Evolutionary conservation across 2,329 filamentous ascomycete genomes (phyloP), one percentile per base, ranked within the genome.

Genomic region (Hypoxylon sp.): DNA sequence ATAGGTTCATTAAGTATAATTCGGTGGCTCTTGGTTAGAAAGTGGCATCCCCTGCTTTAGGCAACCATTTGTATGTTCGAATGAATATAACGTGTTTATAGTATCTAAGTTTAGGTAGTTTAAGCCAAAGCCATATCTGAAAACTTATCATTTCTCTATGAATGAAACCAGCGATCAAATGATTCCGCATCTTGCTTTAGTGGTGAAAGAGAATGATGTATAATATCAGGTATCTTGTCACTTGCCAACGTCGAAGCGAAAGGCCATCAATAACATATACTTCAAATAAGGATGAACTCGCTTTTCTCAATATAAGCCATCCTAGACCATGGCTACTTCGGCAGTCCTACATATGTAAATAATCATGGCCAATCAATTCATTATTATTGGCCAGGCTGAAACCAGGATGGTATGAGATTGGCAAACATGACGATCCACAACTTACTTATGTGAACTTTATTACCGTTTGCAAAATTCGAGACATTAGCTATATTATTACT

Each of bases 391-490:
- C 2, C 17, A 11, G 17, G 7, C 14, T 43, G 38, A 19, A 43
- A 43, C n/a, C 2, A 43, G 38, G n/a, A 19, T 13, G 41, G 14
- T 1, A 17, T 19, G 10, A 52, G 5, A 38, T 38, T 38, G 14
- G 14, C 38, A 43, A 43, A 43, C 17, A 41, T 5, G 14, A 11
- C 10, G 38, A 43, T n/a, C 17, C 17, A 21, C 19, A 43, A 10
- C 38, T 43, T 43, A 3, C 38, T 43, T 50, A 50, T 21, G 25
- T 38, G 36, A 23, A 32, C 19, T 6, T 5, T 36, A 30, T 9
- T 51, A n/a, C 23, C 30, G 56, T 58, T 58, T 67, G 52, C 38
- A 58, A 23, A 2, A 49, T 38, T 46, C 49, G 13, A 28, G 10
- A 23, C 46, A 51, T 51, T 11, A 51, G 38, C 17, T n/a, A 48